Conservation (phyloP, 768 basidiomycete species). For the Serendipita sp. region DNA sequence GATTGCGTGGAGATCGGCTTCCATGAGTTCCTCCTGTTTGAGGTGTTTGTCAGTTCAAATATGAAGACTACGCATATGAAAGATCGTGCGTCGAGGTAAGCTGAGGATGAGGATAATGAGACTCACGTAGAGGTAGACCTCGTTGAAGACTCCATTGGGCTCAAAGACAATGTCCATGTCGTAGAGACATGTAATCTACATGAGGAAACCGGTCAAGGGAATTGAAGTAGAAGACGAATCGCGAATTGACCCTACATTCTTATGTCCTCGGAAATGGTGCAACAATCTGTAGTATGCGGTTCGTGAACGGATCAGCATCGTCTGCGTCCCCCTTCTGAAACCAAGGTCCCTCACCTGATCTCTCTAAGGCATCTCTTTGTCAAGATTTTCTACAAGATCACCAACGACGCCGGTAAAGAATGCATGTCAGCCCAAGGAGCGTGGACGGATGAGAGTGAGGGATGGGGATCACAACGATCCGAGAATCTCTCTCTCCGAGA, state of each 20-base stretch:
- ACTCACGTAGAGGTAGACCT: conserved; percentile 78
- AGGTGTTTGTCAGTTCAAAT: background rate
- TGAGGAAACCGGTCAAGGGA: background rate
- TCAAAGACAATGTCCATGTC: conserved; percentile 98
- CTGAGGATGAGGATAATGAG: background rate
- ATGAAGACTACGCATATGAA: background rate
- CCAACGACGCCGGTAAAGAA: background rate
- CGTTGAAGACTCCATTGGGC: conserved; percentile 81
- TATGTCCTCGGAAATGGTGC: conserved; percentile 97
- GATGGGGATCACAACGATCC: background rate
- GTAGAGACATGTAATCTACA: conserved; percentile 86
- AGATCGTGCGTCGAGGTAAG: too few relatives aligned
- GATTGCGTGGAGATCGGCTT: conserved; percentile 97
- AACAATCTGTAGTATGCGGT: conserved; percentile 40
- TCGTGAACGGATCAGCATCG: background rate
- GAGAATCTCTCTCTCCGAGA: too few relatives aligned
- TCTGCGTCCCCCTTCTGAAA: conserved; percentile 14
- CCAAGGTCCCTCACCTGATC: conserved; percentile 43
- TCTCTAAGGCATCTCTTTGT: conserved; percentile 94
- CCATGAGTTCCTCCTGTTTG: conserved; percentile 92
- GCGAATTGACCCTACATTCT: conserved; percentile 48
- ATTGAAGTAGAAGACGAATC: conserved; percentile 3
- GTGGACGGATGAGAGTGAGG: background rate
- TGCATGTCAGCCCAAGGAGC: too few relatives aligned
- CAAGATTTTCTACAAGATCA: conserved; percentile 54